Conservation (phyloP, 352 stramenopile species). For the Vaucheria bursata region DNA sequence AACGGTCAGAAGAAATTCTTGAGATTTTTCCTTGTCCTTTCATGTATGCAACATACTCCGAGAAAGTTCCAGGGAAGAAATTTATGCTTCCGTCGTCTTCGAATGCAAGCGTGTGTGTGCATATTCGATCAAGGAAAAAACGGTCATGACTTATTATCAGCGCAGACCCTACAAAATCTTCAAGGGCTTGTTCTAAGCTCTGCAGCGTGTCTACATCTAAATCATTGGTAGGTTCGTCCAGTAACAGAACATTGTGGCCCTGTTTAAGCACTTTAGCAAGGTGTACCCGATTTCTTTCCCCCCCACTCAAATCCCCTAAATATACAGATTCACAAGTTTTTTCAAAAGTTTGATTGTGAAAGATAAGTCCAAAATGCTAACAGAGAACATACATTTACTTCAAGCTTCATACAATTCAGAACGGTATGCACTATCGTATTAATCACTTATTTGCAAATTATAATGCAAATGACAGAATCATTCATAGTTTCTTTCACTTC, state of each 20-base stretch:
- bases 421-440: too few relatives aligned
- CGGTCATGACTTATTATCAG: slow-evolving; percentile 91
- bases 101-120: slow-evolving; percentile 87
- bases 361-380: too few relatives aligned
- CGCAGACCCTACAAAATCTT: slow-evolving; percentile 88
- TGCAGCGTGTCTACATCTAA: slow-evolving; percentile 75
- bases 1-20: too few relatives aligned
- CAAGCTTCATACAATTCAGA: too few relatives aligned
- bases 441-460: too few relatives aligned
- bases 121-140: slow-evolving; percentile 89
- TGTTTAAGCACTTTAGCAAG: slow-evolving; percentile 57
- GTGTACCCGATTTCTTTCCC: slow-evolving; percentile 66
- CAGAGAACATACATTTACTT: too few relatives aligned
- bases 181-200: slow-evolving; percentile 65
- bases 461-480: too few relatives aligned
- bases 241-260: slow-evolving; percentile 59
- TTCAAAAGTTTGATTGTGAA: too few relatives aligned
- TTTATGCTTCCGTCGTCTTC: slow-evolving; percentile 48
- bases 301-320: slow-evolving; percentile 60
- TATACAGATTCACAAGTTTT: too few relatives aligned
- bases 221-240: slow-evolving; percentile 73
- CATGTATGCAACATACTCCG: slow-evolving; percentile 18
- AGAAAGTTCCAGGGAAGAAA: slow-evolving; percentile 38
- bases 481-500: too few relatives aligned
- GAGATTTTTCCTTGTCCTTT: neutral